Conservation (phyloP, 106 monocot genomes). For the Iris macrosiphon region DNA sequence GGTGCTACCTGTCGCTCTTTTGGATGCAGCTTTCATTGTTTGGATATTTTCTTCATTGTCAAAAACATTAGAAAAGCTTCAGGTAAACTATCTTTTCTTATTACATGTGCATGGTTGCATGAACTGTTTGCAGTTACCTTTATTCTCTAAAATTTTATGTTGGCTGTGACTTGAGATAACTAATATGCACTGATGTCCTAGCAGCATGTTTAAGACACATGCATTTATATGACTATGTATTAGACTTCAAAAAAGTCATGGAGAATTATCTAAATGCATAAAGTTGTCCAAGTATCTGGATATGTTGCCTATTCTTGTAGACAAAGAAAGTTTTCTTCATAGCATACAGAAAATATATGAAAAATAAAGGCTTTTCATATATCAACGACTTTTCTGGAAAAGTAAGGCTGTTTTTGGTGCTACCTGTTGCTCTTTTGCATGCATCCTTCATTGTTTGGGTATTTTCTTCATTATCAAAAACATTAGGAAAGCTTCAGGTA, state of each 20-base stretch:
- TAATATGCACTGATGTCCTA: no score
- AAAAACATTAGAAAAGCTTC: conserved; percentile 90
- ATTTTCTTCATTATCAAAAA: conserved; percentile 93
- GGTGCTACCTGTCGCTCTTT: conserved; percentile 82
- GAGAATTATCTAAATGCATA: no score
- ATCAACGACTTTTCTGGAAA: conserved; percentile 97
- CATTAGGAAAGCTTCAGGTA: conserved; percentile 96
- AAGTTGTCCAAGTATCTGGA: no score
- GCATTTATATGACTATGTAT: no score
- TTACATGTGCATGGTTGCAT: background rate
- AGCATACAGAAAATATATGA: no score
- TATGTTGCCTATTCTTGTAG: no score
- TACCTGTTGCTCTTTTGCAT: conserved; percentile 90
- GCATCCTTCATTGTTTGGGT: conserved; percentile 96
- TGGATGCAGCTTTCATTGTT: conserved; percentile 89
- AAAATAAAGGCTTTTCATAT: no score
- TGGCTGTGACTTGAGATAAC: no score
- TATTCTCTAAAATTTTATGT: no score
- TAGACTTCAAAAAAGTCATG: no score
- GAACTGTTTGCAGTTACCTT: background rate
- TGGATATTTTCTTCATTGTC: conserved; percentile 99
- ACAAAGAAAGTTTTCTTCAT: no score
- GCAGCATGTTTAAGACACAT: no score
- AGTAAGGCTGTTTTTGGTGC: conserved; percentile 76
- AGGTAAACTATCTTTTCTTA: conserved; percentile 42